These are phyloP conservation scores for Coemansia sp. DNA, from an alignment of 192 early-diverging fungal genomes.

Conservation along the genomic window DNA sequence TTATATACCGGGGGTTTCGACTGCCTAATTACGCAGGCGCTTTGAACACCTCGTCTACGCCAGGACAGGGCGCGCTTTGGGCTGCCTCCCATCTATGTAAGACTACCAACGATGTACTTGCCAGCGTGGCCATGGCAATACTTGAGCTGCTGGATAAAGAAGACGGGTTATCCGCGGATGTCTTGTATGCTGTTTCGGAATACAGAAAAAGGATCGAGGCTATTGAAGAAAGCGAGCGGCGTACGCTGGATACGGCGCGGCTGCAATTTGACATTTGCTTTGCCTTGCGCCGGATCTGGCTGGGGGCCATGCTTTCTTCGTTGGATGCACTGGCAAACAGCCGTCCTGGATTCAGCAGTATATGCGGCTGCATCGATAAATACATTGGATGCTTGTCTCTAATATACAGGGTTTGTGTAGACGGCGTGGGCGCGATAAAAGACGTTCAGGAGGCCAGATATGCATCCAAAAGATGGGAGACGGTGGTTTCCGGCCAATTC, in stretches of 20 bases:
- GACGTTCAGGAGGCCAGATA: slow-evolving; percentile 19
- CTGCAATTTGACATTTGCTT: slow-evolving; percentile 20
- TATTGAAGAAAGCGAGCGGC: slow-evolving; percentile 2
- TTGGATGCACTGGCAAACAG: neutral
- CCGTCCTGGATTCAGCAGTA: neutral
- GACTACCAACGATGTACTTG: slow-evolving; percentile 5
- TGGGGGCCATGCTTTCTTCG: slow-evolving; percentile 12
- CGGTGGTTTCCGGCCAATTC: slow-evolving; percentile 5
- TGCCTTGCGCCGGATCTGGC: slow-evolving; percentile 31
- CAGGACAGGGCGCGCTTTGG: slow-evolving; percentile 18
- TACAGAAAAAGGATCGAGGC: neutral
- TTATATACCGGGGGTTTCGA: slow-evolving; percentile 30
- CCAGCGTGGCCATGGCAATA: neutral
- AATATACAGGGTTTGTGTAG: neutral
- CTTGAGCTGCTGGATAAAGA: neutral
- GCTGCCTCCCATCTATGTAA: slow-evolving; percentile 18
- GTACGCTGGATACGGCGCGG: slow-evolving; percentile 15
- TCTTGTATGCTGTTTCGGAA: slow-evolving; percentile 1
- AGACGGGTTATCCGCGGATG: neutral
- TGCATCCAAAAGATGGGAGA: slow-evolving; percentile 26
- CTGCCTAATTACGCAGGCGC: slow-evolving; percentile 12
- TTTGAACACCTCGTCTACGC: neutral
- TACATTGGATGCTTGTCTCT: neutral
- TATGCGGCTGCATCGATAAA: neutral
- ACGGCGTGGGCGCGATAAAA: neutral